Conservation (phyloP, 495 filamentous ascomycete species). For the Penicillium psychrofluorescens region DNA sequence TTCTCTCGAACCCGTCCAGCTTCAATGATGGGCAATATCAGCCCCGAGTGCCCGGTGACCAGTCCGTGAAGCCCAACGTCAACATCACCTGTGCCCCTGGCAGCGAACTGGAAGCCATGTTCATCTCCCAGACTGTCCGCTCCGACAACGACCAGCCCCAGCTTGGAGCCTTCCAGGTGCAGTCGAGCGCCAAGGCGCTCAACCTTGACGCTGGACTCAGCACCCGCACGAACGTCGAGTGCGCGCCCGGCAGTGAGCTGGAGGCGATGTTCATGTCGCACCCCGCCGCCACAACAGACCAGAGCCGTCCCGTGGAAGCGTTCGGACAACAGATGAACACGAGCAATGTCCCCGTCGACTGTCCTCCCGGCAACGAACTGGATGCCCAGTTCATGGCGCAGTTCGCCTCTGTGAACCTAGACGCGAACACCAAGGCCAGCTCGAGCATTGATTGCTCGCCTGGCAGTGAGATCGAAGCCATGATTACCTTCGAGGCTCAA, state of each 20-base stretch:
- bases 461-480: constrained; percentile 9
- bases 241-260: constrained; percentile 9
- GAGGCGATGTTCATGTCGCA: constrained; percentile 10
- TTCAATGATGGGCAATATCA: not conserved
- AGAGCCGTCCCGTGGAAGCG: not conserved
- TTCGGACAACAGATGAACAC: not conserved
- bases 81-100: constrained; percentile 2
- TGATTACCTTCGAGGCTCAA: not conserved
- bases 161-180: not conserved
- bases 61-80: constrained; percentile 1
- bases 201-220: not conserved
- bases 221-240: constrained; percentile 2
- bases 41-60: not conserved
- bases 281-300: not conserved
- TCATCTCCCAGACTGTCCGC: constrained; percentile 1
- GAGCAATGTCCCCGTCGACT: constrained; percentile 1
- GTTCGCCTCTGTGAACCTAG: too few relatives aligned
- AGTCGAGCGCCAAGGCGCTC: not conserved
- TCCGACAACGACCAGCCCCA: not conserved
- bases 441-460: constrained; percentile 2
- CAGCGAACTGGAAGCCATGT: constrained; percentile 5
- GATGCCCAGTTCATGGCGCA: not conserved
- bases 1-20: not conserved
- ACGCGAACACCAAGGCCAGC: not conserved
- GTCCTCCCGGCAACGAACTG: constrained; percentile 3